Base-by-base conservation (phyloP, 257 asterid species). In the Schizonepeta tenuifolia region DNA sequence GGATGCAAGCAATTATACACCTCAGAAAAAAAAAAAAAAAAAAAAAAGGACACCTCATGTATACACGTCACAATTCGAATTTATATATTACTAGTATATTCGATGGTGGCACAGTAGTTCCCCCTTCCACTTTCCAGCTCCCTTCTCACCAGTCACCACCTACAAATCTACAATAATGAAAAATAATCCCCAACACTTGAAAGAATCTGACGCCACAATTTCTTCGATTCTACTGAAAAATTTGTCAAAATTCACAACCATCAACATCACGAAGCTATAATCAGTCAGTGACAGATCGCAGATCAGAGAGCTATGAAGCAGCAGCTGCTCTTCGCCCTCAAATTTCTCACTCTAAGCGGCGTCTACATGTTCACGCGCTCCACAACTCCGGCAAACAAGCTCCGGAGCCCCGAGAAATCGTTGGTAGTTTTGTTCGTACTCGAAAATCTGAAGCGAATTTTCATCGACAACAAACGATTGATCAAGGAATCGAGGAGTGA, bases 331-430 rank as follows among this genome's bases (percentile, higher is more conserved):
- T 51, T 72, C 13, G 80, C 82, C 10, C 38, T 63, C 68, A 82
- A 82, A 66, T 46, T 82, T 1, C 21, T 82, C 54, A 33, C 84
- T 26, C 72, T 82, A 5, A 65, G 82, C 78, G 67, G 84, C 70
- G 76, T 46, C 2, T 82, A 82, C 70, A 10, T 83, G 53, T 83
- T 83, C 81, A 83, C 87, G 1, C 79, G 85, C 50, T 77, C 83
- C 10, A 85, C 85, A 46, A 83, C 87, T 0, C 81, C 82, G 11
- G 17, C 75, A 0, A 35, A 38, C 75, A 67, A 64, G 13, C 75
- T 74, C 72, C 18, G 50, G 9, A 60, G 15, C 13, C 79, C 85
- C 0, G 82, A 50, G n/a, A 76, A 51, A 24, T 80, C 86, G n/a
- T 18, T 82, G 0, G 75, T 79, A 1, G 85, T 83, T 0, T 15